These are phyloP conservation scores for Mangifera indica DNA, from an alignment of 345 rosid species.

Conservation along the genomic window DNA sequence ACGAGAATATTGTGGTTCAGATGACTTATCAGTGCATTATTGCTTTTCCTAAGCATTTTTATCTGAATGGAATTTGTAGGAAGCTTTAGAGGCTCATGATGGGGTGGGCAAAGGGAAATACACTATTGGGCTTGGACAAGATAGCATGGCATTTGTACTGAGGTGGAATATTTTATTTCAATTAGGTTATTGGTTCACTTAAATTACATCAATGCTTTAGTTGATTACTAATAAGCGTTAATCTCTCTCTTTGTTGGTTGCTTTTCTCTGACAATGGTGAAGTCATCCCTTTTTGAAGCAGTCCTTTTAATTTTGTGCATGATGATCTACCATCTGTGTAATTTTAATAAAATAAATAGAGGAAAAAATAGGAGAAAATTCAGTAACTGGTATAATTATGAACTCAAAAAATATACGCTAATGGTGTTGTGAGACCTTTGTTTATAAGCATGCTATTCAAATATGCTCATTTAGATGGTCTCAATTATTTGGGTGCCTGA, in stretches of 20 bases:
- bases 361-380: background rate
- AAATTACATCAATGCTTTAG: background rate
- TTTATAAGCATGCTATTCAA: background rate
- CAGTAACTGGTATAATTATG: background rate
- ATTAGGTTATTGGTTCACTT: constrained; percentile 58
- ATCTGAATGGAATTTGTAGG: constrained; percentile 37
- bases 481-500: background rate
- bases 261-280: background rate
- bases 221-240: background rate
- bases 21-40: background rate
- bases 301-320: background rate
- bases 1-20: too few relatives aligned
- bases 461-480: background rate
- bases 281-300: background rate
- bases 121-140: constrained; percentile 99
- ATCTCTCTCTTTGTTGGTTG: background rate
- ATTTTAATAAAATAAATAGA: too few relatives aligned
- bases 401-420: background rate
- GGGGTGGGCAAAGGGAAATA: constrained; percentile 97
- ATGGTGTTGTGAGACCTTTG: background rate
- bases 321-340: background rate
- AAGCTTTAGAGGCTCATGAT: constrained; percentile 90
- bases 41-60: constrained; percentile 3
- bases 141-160: constrained; percentile 92
- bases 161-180: constrained; percentile 98